These are phyloP conservation scores for Lepidopterella palustris DNA, from an alignment of 495 filamentous ascomycete genomes.

Conservation along the genomic window DNA sequence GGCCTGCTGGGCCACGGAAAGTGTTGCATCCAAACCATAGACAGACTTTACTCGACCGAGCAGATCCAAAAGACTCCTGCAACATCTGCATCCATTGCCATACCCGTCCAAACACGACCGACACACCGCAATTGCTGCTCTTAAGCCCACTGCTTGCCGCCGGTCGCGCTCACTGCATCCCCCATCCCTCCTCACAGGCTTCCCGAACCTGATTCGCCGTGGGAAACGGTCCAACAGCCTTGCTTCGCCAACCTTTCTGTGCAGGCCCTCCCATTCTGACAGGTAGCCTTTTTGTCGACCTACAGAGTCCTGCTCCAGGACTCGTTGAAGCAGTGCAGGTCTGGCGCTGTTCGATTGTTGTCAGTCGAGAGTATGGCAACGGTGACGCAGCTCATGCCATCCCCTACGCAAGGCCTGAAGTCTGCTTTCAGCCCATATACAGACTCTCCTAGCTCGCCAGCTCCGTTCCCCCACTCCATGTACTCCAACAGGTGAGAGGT, in stretches of 20 bases:
- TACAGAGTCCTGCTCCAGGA: not conserved
- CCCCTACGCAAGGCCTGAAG: constrained; percentile 41
- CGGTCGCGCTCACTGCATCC: not conserved
- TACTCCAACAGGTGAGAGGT: constrained; percentile 47
- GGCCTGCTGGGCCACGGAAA: too few species aligned
- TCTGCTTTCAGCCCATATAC: constrained; percentile 54
- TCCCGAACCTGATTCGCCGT: not conserved
- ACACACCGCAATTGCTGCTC: not conserved
- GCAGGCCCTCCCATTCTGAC: constrained; percentile 1
- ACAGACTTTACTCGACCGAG: not conserved
- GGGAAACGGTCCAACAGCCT: not conserved
- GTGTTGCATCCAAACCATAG: not conserved
- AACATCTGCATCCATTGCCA: not conserved
- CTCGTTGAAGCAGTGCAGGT: constrained; percentile 5
- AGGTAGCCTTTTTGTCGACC: not conserved
- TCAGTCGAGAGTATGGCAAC: constrained; percentile 19
- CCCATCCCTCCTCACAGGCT: not conserved
- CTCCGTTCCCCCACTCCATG: constrained; percentile 37
- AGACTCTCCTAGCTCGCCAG: constrained; percentile 52
- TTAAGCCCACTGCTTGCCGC: not conserved
- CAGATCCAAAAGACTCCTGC: not conserved
- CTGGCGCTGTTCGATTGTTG: constrained; percentile 5
- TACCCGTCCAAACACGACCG: too few species aligned
- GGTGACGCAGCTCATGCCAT: constrained; percentile 36
- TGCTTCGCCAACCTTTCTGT: constrained; percentile 3